Evolutionary conservation across 2,329 filamentous ascomycete species (phyloP), one percentile per base, ranked within the genome.

Genomic region (Fusarium sambucinum): DNA sequence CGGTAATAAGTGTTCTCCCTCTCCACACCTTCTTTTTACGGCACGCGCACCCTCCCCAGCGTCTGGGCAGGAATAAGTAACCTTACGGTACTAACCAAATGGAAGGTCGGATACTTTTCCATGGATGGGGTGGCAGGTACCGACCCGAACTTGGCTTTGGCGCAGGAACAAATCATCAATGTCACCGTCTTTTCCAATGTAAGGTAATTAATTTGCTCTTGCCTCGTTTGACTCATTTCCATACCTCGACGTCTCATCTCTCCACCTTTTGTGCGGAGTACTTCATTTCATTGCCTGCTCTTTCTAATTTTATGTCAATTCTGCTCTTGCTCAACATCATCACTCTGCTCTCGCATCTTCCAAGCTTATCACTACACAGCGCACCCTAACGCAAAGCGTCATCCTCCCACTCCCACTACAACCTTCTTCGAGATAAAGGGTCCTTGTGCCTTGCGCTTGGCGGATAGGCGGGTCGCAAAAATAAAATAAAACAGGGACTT

Each of bases 371-470:
- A 56, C 65, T 41, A 45, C 29, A 57, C 63, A 53, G 55, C 52
- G 21, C 25, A 59, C 38, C 17, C 51, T 30, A 45, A 53, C 23
- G 30, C 44, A 54, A 63, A 44, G 66, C 56, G 63, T 55, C 54
- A 56, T 54, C 45, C 51, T 51, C 25, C 66, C 42, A 55, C 54
- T 57, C 47, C 55, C 37, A 42, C 41, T 63, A 68, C 67, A 57
- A 60, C 63, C 54, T 64, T 53, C 40, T 46, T 64, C 55, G 59
- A 63, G 55, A 65, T 60, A 69, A 70, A 70, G 67, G 62, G 67
- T 68, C 67, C 57, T 56, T 72, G 70, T 73, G 68, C 63, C 70
- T 72, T 70, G 63, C 54, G 58, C 55, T 58, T 68, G 52, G 69
- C 71, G 66, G 63, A 54, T 50, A 14, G 35, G n/a, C 35, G 35